These are phyloP conservation scores for Zasmidium angulare DNA, from an alignment of 2,329 filamentous ascomycete genomes.

Conservation along the genomic window DNA sequence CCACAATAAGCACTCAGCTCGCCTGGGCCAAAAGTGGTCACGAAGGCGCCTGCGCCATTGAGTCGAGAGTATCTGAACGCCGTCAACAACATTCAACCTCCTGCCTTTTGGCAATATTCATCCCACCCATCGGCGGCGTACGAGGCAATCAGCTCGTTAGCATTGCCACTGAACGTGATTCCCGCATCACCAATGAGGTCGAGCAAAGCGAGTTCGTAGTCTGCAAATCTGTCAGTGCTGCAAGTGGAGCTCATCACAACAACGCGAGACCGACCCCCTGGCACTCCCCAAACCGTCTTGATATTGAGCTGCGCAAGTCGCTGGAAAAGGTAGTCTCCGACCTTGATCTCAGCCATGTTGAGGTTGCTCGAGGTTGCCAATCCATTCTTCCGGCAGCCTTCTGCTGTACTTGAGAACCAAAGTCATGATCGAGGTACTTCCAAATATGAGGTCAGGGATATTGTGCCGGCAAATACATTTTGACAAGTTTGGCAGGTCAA, in stretches of 20 bases:
- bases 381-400: too few relatives aligned
- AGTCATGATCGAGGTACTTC: too few relatives aligned
- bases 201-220: conserved; percentile 51
- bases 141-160: conserved; percentile 59
- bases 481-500: too few relatives aligned
- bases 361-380: too few relatives aligned
- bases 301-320: conserved; percentile 15
- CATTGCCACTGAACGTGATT: conserved; percentile 61
- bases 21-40: conserved; percentile 49
- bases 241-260: not conserved
- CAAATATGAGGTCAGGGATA: too few relatives aligned
- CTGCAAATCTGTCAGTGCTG: conserved; percentile 12
- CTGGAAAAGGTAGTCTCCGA: conserved; percentile 17
- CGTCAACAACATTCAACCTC: not conserved
- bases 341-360: conserved; percentile 12
- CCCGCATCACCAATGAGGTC: conserved; percentile 58
- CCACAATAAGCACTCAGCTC: conserved; percentile 50
- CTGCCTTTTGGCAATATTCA: not conserved
- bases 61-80: conserved; percentile 41
- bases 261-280: conserved; percentile 35
- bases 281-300: conserved; percentile 46
- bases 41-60: conserved; percentile 47
- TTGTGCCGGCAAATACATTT: too few relatives aligned
- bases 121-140: conserved; percentile 44
- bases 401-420: too few relatives aligned